Evolutionary conservation across 768 basidiomycete genomes (phyloP), one percentile per base, ranked within the genome.

Genomic region (Suillus occidentalis): DNA sequence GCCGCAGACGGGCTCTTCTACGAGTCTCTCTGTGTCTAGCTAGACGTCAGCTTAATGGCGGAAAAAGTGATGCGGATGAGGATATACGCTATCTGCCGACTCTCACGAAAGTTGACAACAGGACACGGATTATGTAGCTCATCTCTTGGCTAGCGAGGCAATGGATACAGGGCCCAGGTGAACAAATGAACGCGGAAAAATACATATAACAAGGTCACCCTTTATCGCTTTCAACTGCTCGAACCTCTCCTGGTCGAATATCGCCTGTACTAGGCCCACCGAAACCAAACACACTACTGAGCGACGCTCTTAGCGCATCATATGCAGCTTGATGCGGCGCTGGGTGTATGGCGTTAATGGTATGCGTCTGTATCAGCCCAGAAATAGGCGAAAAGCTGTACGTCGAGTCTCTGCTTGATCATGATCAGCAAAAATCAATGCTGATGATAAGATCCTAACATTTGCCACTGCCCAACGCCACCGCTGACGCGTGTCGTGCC

Each of bases 321-420:
- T 88, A 91, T 3, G 88, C 88, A 0, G 87, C 83, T 58, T 86
- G 81, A 70, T 91, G 89, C 4, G 92, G 92, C 1, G 88, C 87
- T 0, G 92, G 92, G 53, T 87, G 84, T 56, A 94, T 92, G n/a
- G 88, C 88, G 71, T 93, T 85, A 58, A 94, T 79, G 56, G 79
- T 79, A 71, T 94, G 92, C 57, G 80, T 69, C 57, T 85, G 75
- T 62, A 94, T 87, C 49, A 87, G 81, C 6, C 89, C 92, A 0
- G 84, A 84, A 28, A 76, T 61, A 0, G 90, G 89, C 2, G 90
- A 91, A 73, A 93, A 92, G 1, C 79, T 78, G 74, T 94, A 94
- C 34, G 88, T 90, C 59, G 87, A 90, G 70, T 86, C 82, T 47
- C 91, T 91, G 73, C 8, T 20, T 34, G 62, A 43, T 58, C 39